Evolutionary conservation across 768 basidiomycete genomes (phyloP).

Genomic region (Amanita polypyramis): DNA sequence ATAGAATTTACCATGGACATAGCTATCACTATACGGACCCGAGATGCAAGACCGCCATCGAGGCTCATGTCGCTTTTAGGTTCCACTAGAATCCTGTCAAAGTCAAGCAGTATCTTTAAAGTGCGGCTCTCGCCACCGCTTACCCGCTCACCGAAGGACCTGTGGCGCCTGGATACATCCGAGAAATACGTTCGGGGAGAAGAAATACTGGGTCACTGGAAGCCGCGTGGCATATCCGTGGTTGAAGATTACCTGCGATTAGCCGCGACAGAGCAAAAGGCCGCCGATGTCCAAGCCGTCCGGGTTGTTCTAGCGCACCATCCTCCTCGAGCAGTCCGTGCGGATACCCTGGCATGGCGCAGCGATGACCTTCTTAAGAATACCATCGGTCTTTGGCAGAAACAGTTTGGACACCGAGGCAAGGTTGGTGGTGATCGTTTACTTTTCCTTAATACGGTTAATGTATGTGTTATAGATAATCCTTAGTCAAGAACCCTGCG

Average conservation of each 20-base stretch:
- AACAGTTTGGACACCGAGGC: slow-evolving; percentile 63
- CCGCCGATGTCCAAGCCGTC: slow-evolving; percentile 87
- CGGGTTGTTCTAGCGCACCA: slow-evolving; percentile 61
- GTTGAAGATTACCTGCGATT: slow-evolving; percentile 79
- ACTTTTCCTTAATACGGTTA: slow-evolving; percentile 12
- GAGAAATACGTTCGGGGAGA: slow-evolving; percentile 94
- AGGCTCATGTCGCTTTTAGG: slow-evolving; percentile 69
- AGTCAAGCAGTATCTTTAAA: slow-evolving; percentile 77
- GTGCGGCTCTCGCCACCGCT: slow-evolving; percentile 75
- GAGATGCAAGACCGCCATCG: slow-evolving; percentile 80
- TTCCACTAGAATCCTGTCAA: slow-evolving; percentile 64
- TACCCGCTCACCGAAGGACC: slow-evolving; percentile 77
- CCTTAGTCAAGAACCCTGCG: slow-evolving; percentile 59
- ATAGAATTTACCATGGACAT: slow-evolving; percentile 86
- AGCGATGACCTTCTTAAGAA: slow-evolving; percentile 54
- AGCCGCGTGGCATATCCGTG: slow-evolving; percentile 77
- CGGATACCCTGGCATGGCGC: slow-evolving; percentile 54
- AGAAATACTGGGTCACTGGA: slow-evolving; percentile 75
- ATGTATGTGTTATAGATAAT: slow-evolving; percentile 46
- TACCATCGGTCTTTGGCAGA: slow-evolving; percentile 75
- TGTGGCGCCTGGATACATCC: slow-evolving; percentile 93
- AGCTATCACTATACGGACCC: slow-evolving; percentile 70
- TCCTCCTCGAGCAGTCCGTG: slow-evolving; percentile 35
- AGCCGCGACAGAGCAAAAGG: slow-evolving; percentile 58
- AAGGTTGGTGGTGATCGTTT: slow-evolving; percentile 43